Evolutionary conservation across 2,329 filamentous ascomycete genomes (phyloP).

Genomic region (Lasiodiplodia theobromae): DNA sequence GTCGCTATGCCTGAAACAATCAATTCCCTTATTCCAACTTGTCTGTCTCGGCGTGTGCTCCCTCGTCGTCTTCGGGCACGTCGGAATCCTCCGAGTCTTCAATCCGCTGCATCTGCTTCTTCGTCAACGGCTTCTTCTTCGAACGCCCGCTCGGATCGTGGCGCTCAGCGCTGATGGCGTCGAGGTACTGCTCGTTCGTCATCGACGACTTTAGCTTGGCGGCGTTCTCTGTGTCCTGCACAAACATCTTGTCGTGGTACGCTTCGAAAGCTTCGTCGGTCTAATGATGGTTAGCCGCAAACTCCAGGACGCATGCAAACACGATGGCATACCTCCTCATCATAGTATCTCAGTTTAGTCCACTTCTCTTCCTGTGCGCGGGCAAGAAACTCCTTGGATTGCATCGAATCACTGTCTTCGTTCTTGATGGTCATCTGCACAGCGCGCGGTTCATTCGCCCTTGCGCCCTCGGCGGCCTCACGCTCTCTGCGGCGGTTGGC

Average conservation of each 20-base stretch:
- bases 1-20: constrained; percentile 22
- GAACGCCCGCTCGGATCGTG: constrained; percentile 47
- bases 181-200: constrained; percentile 66
- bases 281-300: constrained; percentile 37
- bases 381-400: constrained; percentile 77
- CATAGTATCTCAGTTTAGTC: constrained; percentile 79
- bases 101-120: constrained; percentile 34
- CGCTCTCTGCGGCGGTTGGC: constrained; percentile 50
- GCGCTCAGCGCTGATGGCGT: constrained; percentile 65
- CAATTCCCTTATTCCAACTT: neutral
- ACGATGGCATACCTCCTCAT: constrained; percentile 68
- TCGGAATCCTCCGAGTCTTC: constrained; percentile 30
- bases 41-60: neutral
- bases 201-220: constrained; percentile 62
- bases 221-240: constrained; percentile 52
- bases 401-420: constrained; percentile 72
- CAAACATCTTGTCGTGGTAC: constrained; percentile 76
- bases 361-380: constrained; percentile 83
- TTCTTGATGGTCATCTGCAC: constrained; percentile 90
- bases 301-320: neutral
- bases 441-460: constrained; percentile 68
- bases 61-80: constrained; percentile 11
- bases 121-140: constrained; percentile 46
- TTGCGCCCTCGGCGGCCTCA: constrained; percentile 55
- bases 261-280: constrained; percentile 75